Base-by-base conservation (phyloP, 768 basidiomycete species). In the Termitomyces sp. region DNA sequence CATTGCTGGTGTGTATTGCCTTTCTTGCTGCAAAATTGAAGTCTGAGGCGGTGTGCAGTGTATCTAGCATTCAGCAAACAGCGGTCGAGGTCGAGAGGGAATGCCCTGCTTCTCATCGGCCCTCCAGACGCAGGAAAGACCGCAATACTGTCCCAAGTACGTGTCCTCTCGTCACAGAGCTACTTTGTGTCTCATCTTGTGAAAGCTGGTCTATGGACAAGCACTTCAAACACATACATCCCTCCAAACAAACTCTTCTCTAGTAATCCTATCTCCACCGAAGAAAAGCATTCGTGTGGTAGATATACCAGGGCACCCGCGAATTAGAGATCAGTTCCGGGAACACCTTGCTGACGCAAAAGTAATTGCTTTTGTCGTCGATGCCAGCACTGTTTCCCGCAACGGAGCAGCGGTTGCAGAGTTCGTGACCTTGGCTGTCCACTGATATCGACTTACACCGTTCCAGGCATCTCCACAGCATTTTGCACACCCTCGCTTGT, bases 281-380 rank as follows among this genome's bases (percentile, higher is more conserved):
- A 75, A 73, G 43, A 81, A 79, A 62, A 65, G 70, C 14, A 66
- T 88, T 46, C 80, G 76, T 41, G 70, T 89, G 13, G 74, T 92
- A 18, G 92, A 94, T 69, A 72, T 94, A 42, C 92, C 92, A 8
- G 92, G 92, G n/a, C 92, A 94, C 68, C 88, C 91, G 10, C 81
- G 92, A 42, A 79, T 94, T 55, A 73, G 90, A 31, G 81, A 81
- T 63, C 88, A 91, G 64, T 89, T 91, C 66, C 73, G 71, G 48
- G 89, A 92, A 42, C 71, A 87, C 63, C 68, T 94, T 22, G 58
- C 73, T 5, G 77, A 83, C 34, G 81, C 89, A 2, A 86, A 84
- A 63, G 84, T 76, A 3, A 69, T 94, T 29, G 84, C 80, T 5
- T 94, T 94, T 65, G 87, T 92, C 1, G 88, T 92, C 1, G 92